Base-by-base conservation (phyloP, 2,329 filamentous ascomycete species). In the Exophiala xenobiotica region DNA sequence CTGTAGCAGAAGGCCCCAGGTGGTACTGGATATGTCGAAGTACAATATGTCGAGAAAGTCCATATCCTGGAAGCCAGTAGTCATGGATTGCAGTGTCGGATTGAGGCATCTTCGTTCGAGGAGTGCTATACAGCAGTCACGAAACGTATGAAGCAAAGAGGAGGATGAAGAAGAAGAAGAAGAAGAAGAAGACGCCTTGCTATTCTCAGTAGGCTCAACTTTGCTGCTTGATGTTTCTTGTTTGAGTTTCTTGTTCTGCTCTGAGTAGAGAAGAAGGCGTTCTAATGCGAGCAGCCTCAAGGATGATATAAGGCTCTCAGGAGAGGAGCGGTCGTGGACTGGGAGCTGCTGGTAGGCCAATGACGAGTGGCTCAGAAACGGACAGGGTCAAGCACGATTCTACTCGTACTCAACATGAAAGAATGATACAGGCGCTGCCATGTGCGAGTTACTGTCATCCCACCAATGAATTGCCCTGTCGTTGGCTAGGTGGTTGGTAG, bases 61-160 rank as follows among this genome's bases (percentile, higher is more conserved):
- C 68, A 53, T 72, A 76, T 41, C 74, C 74, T 24, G 74, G 73
- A 37, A 77, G 65, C 68, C 74, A 77, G 60, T 77, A 77, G 58
- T 74, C 38, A 23, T 40, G 19, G 14, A 20, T 6, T n/a, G 8
- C 20, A n/a, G 6, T n/a, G 19, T 24, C 20, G 38, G 22, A 14
- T 40, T 20, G 22, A 40, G 38, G 19, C 38, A 40, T 40, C 14
- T 9, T 23, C 8, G n/a, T n/a, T 20, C 18, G 38, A 3, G 20
- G 14, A 20, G 38, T 40, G 37, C 37, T 39, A 12, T 22, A 20
- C 8, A 20, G 16, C 37, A 39, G 37, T 39, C 37, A 20, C 37
- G 9, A n/a, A 40, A 40, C 38, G 38, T 40, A 40, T 40, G n/a
- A 16, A 16, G 18, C 18, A 12, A 35, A 24, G 38, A 24, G 8